Evolutionary conservation across 2,329 filamentous ascomycete species (phyloP), one percentile per base, ranked within the genome.

Genomic region (Didymella exigua): DNA sequence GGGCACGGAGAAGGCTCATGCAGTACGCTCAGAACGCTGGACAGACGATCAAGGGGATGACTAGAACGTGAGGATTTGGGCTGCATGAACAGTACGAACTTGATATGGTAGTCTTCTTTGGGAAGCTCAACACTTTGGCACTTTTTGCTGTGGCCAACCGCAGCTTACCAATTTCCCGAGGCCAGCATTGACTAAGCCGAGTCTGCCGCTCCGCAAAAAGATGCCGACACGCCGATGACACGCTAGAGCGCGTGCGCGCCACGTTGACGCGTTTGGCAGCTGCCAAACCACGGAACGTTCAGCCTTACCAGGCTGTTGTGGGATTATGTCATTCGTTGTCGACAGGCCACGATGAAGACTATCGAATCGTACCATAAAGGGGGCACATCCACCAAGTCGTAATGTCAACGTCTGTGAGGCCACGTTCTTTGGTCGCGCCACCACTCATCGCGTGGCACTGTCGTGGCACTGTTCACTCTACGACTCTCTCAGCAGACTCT

Each of bases 171-270:
- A 60, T 52, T 52, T 46, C 49, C 45, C 40, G 13, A 38, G 21
- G 36, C 24, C 36, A 38, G 36, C 36, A 8, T 56, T 66, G 54
- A 59, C 47, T 56, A 63, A 66, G 46, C 52, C 62, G 61, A 56
- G 55, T 59, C 8, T 45, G 26, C 42, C 49, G 27, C 23, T 27
- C 40, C 45, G 37, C 4, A 8, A 24, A 19, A 13, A 21, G 21
- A 21, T n/a, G 23, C 46, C 41, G 41, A 47, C 18, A 14, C 36
- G n/a, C 38, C 27, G 36, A 41, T n/a, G 38, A 46, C 52, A 36
- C 41, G 52, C 46, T 49, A 55, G 18, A 23, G 19, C 45, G 45
- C 36, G 34, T 41, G 24, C 34, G 11, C 36, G 13, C 9, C n/a
- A 30, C 40, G 47, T 23, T 16, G 29, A 31, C 42, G 23, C 30